phyloP scores from a whole-genome alignment of 1,284 basidiomycete species.

The Leccinum griseonigrum region DNA sequence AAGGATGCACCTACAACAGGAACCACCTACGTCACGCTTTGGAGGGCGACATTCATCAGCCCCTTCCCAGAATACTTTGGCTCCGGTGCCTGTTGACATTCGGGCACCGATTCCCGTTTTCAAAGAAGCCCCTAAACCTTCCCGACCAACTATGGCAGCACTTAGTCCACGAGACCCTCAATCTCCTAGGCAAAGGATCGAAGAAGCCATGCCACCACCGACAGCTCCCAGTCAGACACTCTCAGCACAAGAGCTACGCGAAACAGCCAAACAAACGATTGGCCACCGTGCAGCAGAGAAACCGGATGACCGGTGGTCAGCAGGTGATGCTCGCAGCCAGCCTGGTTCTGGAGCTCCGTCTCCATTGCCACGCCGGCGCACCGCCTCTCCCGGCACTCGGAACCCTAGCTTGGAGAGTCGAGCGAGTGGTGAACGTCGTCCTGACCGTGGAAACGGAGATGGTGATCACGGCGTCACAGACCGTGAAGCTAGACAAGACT shows the following conservation, averaged over 20 bases:
- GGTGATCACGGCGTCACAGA: constrained; percentile 44
- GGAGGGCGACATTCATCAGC: constrained; percentile 20
- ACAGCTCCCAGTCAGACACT: constrained; percentile 73
- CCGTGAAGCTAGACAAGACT: constrained; percentile 44
- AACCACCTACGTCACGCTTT: constrained; percentile 22
- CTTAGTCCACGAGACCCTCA: constrained; percentile 39
- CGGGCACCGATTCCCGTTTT: constrained; percentile 15
- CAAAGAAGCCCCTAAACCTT: constrained; percentile 22
- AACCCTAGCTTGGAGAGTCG: constrained; percentile 72
- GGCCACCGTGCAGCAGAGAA: constrained; percentile 34
- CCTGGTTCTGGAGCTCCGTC: constrained; percentile 51
- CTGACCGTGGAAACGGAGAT: constrained; percentile 47
- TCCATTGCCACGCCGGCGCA: constrained; percentile 53
- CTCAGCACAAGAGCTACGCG: constrained; percentile 75
- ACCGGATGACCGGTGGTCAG: constrained; percentile 40
- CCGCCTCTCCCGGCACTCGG: constrained; percentile 63
- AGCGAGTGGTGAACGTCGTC: constrained; percentile 61
- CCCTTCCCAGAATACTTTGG: constrained; percentile 14
- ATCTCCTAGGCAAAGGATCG: constrained; percentile 38
- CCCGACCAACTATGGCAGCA: constrained; percentile 16
- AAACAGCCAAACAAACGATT: constrained; percentile 69
- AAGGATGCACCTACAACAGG: constrained; percentile 19
- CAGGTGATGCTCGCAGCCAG: constrained; percentile 40
- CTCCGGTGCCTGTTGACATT: constrained; percentile 17
- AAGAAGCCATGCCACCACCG: constrained; percentile 68